These are phyloP conservation scores for Ophiostoma montium DNA, from an alignment of 2,329 filamentous ascomycete genomes.

Conservation along the genomic window DNA sequence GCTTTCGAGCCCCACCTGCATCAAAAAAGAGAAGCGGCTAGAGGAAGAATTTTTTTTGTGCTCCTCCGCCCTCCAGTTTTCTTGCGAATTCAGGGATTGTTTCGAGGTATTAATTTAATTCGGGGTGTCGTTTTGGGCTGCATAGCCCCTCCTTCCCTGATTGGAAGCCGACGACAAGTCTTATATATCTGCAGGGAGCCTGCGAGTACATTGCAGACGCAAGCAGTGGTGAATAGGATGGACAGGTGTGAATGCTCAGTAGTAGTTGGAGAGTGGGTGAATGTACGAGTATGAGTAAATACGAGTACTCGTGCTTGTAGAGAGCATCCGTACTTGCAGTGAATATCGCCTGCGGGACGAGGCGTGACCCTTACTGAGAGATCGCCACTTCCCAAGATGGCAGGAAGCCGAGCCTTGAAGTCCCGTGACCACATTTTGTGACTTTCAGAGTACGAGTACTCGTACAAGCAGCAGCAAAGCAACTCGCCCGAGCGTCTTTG, in stretches of 20 bases:
- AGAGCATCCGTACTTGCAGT: no score
- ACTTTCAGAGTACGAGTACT: no score
- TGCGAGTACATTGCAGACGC: slow-evolving; percentile 1
- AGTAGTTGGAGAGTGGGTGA: no score
- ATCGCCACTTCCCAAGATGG: slow-evolving; percentile 3
- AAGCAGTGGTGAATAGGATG: not conserved
- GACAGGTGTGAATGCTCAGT: no score
- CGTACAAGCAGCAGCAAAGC: no score
- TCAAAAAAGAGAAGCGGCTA: slow-evolving; percentile 12
- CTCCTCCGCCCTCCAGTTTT: not conserved
- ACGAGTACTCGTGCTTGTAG: no score
- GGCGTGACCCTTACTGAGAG: no score
- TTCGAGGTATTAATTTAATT: not conserved
- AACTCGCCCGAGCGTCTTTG: no score
- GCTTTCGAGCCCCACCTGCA: slow-evolving; percentile 12
- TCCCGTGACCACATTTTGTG: slow-evolving; percentile 1
- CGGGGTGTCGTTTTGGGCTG: not conserved
- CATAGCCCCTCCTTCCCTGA: slow-evolving; percentile 10
- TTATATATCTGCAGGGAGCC: not conserved
- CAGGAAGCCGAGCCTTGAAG: not conserved
- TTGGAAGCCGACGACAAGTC: not conserved
- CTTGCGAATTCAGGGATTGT: not conserved
- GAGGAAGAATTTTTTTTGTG: slow-evolving; percentile 8
- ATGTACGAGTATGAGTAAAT: no score
- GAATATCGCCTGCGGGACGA: no score